A percentile compares a stretch with the other conserved stretches of the same genome.
phyloP scores from a whole-genome alignment of 2,329 filamentous ascomycete genomes.

The Colletotrichum incanum region DNA sequence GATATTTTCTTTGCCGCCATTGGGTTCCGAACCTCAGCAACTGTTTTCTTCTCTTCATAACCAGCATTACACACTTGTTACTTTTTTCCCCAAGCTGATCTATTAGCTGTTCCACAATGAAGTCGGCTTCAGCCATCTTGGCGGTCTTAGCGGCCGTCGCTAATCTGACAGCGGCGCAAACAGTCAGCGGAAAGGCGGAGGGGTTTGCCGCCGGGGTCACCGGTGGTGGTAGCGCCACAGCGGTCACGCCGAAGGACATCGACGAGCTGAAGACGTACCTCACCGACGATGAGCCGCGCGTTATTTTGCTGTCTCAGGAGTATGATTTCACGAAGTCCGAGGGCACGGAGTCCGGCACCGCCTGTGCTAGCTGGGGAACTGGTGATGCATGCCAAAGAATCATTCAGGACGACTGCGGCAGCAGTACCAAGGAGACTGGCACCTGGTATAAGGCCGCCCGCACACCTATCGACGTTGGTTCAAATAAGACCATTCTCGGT shows the following conservation, averaged over 20 bases:
- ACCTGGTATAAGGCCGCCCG: constrained; percentile 39
- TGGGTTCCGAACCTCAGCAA: constrained; percentile 30
- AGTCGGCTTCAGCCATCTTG: constrained; percentile 30
- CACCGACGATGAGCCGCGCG: constrained; percentile 45
- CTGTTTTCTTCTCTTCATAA: neutral
- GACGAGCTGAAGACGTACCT: constrained; percentile 57
- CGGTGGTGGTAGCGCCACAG: constrained; percentile 64
- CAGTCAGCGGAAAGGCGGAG: constrained; percentile 49
- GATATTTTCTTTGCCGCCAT: neutral
- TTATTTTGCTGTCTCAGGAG: constrained; percentile 48
- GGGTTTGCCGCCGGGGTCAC: constrained; percentile 60
- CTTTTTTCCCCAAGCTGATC: neutral
- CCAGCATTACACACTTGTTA: neutral
- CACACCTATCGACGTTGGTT: constrained; percentile 33
- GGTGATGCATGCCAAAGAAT: constrained; percentile 44
- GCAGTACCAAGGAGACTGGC: constrained; percentile 7
- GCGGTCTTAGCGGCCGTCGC: constrained; percentile 31
- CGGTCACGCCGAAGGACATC: constrained; percentile 59
- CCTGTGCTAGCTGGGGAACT: constrained; percentile 47
- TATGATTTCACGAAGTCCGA: constrained; percentile 49
- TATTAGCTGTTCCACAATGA: constrained; percentile 25
- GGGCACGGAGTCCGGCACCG: constrained; percentile 47
- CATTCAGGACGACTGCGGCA: constrained; percentile 40
- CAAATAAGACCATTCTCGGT: constrained; percentile 39
- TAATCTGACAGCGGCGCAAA: constrained; percentile 29